Percentiles rank a stretch among this genome's conserved stretches.
These are phyloP conservation scores for Vaccinium corymbosum DNA, from an alignment of 148 eudicot species.

Conservation along the genomic window DNA sequence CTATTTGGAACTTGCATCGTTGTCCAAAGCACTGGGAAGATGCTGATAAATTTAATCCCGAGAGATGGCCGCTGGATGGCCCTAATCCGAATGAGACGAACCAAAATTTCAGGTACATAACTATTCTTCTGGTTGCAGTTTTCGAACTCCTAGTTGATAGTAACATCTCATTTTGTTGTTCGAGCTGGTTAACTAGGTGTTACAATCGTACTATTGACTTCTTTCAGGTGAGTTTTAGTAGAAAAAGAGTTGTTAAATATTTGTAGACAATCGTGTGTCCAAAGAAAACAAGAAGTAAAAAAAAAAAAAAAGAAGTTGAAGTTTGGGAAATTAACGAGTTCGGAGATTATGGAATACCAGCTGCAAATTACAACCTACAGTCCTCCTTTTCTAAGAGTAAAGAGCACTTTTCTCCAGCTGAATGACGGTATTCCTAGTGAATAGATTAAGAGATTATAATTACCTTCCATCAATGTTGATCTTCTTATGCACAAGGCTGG, in stretches of 20 bases:
- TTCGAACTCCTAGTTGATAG: constrained; percentile 8
- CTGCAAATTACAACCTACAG: not conserved
- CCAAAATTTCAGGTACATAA: constrained; percentile 72
- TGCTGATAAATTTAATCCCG: constrained; percentile 85
- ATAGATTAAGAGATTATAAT: not conserved
- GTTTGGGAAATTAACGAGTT: not conserved
- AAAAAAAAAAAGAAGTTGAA: not conserved
- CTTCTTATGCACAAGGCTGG: not conserved
- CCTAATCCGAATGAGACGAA: constrained; percentile 93
- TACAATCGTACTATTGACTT: not conserved
- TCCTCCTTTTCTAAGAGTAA: not conserved
- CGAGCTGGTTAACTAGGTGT: not conserved
- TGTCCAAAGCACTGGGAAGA: constrained; percentile 82
- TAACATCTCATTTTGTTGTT: not conserved
- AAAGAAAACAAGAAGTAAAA: not conserved
- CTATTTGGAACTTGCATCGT: constrained; percentile 96
- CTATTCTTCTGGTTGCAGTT: constrained; percentile 5
- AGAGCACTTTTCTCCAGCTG: not conserved
- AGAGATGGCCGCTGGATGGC: constrained; percentile 98
- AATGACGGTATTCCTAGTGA: not conserved
- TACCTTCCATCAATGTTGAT: not conserved
- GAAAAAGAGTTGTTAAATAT: not conserved
- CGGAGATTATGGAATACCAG: not conserved
- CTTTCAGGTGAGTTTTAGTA: not conserved
- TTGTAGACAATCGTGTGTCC: not conserved